These are phyloP conservation scores for Dictyophora rubrovolvata DNA, from an alignment of 768 basidiomycete species.

Conservation along the genomic window DNA sequence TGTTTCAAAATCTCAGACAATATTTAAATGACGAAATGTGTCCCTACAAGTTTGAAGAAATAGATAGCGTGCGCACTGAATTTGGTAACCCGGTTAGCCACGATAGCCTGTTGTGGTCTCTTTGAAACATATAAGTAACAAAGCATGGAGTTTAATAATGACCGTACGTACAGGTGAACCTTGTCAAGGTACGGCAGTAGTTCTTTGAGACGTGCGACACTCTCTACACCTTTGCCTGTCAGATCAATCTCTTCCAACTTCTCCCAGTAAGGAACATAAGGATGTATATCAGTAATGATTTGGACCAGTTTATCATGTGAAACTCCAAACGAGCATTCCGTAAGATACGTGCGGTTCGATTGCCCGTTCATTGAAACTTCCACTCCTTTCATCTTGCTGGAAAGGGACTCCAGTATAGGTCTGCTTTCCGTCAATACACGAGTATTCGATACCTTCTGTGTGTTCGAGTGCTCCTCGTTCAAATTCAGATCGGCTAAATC, in stretches of 20 bases:
- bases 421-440: conserved; percentile 18
- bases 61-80: conserved; percentile 65
- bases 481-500: conserved; percentile 51
- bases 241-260: conserved; percentile 65
- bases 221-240: conserved; percentile 61
- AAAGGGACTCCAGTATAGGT: conserved; percentile 27
- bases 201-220: conserved; percentile 78
- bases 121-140: conserved; percentile 17
- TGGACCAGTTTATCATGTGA: conserved; percentile 86
- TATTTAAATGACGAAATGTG: conserved; percentile 10
- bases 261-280: conserved; percentile 95
- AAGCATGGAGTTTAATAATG: neutral
- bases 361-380: conserved; percentile 24
- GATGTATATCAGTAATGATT: conserved; percentile 89
- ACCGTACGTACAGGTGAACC: conserved; percentile 57
- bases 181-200: conserved; percentile 75
- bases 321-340: conserved; percentile 93
- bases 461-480: conserved; percentile 31
- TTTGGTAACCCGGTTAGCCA: conserved; percentile 75
- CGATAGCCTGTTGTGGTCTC: conserved; percentile 62
- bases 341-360: conserved; percentile 63
- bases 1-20: conserved; percentile 10
- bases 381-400: conserved; percentile 19
- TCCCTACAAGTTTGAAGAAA: conserved; percentile 63
- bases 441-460: conserved; percentile 35